Evolutionary conservation across 1,139 yeast species (phyloP).

Genomic region (Lodderomyces metapsilosis): DNA sequence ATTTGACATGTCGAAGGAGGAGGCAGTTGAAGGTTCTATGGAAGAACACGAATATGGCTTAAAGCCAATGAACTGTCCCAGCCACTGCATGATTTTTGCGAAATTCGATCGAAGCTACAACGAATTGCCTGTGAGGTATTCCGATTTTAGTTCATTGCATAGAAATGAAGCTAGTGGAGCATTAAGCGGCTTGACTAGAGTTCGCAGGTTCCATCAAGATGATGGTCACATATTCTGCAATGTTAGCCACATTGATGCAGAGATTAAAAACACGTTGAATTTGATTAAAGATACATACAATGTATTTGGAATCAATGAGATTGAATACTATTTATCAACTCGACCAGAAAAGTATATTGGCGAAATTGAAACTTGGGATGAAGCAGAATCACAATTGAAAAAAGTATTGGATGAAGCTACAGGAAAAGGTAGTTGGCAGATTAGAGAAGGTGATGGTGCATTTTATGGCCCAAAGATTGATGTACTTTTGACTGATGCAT

Average conservation of each 20-base stretch:
- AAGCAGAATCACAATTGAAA: conserved; percentile 74
- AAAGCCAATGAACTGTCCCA: conserved; percentile 99
- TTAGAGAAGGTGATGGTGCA: conserved; percentile 94
- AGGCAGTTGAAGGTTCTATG: conserved; percentile 13
- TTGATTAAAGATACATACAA: conserved; percentile 76
- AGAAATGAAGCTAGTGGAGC: conserved; percentile 97
- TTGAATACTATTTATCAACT: conserved; percentile 78
- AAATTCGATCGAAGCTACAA: conserved; percentile 82
- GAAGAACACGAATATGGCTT: conserved; percentile 64
- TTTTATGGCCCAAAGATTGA: conserved; percentile 97
- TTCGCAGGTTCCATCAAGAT: conserved; percentile 96
- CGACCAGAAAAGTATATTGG: conserved; percentile 89
- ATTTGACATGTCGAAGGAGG: conserved; percentile 37
- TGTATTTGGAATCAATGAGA: conserved; percentile 67
- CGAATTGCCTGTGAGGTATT: conserved; percentile 84
- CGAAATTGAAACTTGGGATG: conserved; percentile 76
- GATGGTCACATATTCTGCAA: conserved; percentile 97
- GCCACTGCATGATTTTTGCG: conserved; percentile 87
- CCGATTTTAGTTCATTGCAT: conserved; percentile 93
- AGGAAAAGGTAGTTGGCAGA: conserved; percentile 59
- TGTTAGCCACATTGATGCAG: conserved; percentile 73
- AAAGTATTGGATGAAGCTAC: conserved; percentile 59
- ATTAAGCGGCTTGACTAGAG: conserved; percentile 88
- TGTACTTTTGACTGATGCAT: conserved; percentile 78
- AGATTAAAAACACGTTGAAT: conserved; percentile 71